Percentiles rank a stretch among this genome's conserved stretches.
phyloP scores from a whole-genome alignment of 106 monocot genomes.

The Phalaenopsis aphrodite region DNA sequence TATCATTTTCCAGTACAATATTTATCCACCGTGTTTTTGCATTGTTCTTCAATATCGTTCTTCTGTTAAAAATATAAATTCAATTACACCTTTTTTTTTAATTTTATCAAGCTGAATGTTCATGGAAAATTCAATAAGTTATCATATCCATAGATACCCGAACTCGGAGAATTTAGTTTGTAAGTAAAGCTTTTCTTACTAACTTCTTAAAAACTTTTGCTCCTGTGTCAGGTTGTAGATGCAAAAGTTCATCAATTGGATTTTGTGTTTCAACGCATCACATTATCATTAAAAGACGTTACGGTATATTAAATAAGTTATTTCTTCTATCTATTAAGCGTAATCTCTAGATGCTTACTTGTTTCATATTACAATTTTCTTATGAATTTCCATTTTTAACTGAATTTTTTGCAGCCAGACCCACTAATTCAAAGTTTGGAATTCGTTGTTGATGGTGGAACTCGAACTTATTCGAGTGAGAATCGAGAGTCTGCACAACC shows the following conservation, averaged over 20 bases:
- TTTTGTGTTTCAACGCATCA: slow-evolving; percentile 66
- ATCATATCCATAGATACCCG: not conserved
- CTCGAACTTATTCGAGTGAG: slow-evolving; percentile 26
- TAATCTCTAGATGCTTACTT: not conserved
- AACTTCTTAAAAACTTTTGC: not conserved
- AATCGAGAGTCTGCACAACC: slow-evolving; percentile 41
- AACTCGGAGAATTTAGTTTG: not conserved
- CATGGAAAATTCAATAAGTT: not conserved
- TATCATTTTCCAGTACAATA: not conserved
- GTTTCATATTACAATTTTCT: not conserved
- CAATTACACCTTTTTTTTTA: not conserved
- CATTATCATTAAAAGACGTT: slow-evolving; percentile 77
- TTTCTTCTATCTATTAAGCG: not conserved
- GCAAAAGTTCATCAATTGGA: slow-evolving; percentile 94
- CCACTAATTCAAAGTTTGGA: slow-evolving; percentile 67
- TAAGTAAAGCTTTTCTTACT: not conserved
- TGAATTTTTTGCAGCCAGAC: slow-evolving; percentile 52
- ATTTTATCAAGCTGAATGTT: not conserved
- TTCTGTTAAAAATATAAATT: not conserved
- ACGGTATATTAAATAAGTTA: slow-evolving; percentile 30
- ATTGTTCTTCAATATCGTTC: not conserved
- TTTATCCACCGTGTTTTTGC: not conserved
- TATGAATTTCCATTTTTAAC: not conserved
- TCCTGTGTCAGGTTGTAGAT: slow-evolving; percentile 55
- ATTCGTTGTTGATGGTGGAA: slow-evolving; percentile 55